Evolutionary conservation across 192 early-diverging fungal genomes (phyloP).

Genomic region (Glomus cerebriforme): DNA sequence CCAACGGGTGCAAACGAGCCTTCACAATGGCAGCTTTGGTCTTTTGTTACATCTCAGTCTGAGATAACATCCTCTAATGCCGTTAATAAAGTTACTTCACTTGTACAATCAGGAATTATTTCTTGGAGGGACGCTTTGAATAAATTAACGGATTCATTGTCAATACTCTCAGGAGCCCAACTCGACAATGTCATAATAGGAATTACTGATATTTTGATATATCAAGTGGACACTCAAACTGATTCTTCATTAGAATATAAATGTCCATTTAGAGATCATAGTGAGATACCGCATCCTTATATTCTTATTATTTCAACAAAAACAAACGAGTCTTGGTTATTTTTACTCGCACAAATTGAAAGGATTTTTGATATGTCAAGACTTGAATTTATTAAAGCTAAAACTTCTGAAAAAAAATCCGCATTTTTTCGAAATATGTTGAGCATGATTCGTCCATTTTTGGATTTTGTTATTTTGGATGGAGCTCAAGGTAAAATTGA

Average conservation of each 20-base stretch:
- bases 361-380: constrained; percentile 17
- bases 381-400: background rate
- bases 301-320: background rate
- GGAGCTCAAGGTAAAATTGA: background rate
- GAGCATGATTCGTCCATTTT: constrained; percentile 7
- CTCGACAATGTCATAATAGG: constrained; percentile 11
- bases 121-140: background rate
- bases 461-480: constrained; percentile 1
- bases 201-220: background rate
- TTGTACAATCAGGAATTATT: background rate
- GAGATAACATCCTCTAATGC: constrained; percentile 18
- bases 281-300: background rate
- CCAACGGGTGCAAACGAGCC: background rate
- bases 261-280: background rate
- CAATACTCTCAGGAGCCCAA: background rate
- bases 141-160: background rate
- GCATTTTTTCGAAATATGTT: constrained; percentile 6
- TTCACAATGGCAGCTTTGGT: background rate
- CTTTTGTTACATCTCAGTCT: background rate
- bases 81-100: background rate
- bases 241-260: constrained; percentile 9
- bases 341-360: constrained; percentile 8
- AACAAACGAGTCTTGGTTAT: background rate
- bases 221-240: constrained; percentile 4
- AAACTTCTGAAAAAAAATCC: background rate